Percentiles rank a stretch among this genome's conserved stretches.
Conservation (phyloP, 2,329 filamentous ascomycete genomes). For the Zopfia rhizophila region DNA sequence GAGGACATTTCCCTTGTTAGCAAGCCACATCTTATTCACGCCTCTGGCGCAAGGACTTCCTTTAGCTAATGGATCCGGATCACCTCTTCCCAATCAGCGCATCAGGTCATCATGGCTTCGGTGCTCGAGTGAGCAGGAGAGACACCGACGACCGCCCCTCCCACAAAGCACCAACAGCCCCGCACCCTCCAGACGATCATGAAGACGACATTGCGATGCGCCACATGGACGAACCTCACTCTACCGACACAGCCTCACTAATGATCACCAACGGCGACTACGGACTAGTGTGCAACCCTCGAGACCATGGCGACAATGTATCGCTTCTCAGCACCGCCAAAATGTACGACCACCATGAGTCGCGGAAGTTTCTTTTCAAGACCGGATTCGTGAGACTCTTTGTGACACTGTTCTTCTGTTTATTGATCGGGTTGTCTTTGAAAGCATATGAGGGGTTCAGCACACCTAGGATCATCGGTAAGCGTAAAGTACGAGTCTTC, state of each 20-base stretch:
- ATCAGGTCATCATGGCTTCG: no score
- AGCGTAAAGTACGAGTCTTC: constrained; percentile 41
- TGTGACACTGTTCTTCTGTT: constrained; percentile 43
- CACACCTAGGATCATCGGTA: constrained; percentile 35
- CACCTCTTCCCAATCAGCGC: constrained; percentile 4
- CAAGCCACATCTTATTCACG: no score
- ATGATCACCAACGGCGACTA: constrained; percentile 31
- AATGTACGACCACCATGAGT: constrained; percentile 44
- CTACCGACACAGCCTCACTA: constrained; percentile 29
- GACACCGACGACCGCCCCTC: constrained; percentile 3
- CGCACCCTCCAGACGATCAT: constrained; percentile 1
- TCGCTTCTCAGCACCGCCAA: constrained; percentile 34
- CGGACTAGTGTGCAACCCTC: constrained; percentile 26
- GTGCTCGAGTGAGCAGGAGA: constrained; percentile 1
- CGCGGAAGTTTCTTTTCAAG: constrained; percentile 40
- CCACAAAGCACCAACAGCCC: not conserved
- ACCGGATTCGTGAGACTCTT: constrained; percentile 37
- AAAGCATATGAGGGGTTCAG: constrained; percentile 44
- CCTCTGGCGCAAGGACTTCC: no score
- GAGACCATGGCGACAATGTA: constrained; percentile 27
- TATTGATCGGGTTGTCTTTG: constrained; percentile 38
- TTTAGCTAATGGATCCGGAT: not conserved
- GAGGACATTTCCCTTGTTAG: no score
- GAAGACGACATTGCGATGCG: constrained; percentile 19
- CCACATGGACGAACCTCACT: constrained; percentile 28